Percentiles rank a stretch among this genome's conserved stretches.
phyloP scores from a whole-genome alignment of 1,284 basidiomycete species.

The Fistulina hepatica region DNA sequence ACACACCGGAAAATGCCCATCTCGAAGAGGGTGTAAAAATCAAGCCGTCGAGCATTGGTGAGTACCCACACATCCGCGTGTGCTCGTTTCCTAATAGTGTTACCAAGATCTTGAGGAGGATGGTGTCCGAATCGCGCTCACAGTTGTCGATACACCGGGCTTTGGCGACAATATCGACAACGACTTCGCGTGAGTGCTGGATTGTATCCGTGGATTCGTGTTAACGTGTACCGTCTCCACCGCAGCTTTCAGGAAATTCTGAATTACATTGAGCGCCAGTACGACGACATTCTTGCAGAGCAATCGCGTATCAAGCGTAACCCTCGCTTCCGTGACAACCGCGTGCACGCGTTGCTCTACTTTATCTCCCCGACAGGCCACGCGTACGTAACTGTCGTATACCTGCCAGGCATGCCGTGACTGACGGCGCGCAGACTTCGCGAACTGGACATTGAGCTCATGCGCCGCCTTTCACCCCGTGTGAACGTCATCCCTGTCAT shows the following conservation, averaged over 20 bases:
- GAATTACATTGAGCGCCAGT: conserved; percentile 92
- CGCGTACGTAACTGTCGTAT: conserved; percentile 30
- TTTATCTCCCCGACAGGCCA: conserved; percentile 79
- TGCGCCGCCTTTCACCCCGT: conserved; percentile 85
- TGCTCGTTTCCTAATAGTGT: not conserved
- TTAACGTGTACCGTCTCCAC: conserved; percentile 6
- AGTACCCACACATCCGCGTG: conserved; percentile 22
- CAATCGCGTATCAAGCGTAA: conserved; percentile 99
- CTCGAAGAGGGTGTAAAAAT: conserved; percentile 84
- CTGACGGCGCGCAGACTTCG: conserved; percentile 48
- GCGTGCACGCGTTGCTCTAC: conserved; percentile 90
- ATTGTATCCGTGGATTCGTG: conserved; percentile 7
- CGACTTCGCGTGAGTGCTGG: conserved; percentile 70
- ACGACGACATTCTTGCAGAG: conserved; percentile 96
- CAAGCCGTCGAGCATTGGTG: conserved; percentile 86
- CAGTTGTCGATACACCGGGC: conserved; percentile 95
- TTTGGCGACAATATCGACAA: conserved; percentile 98
- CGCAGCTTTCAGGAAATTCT: conserved; percentile 88
- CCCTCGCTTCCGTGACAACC: conserved; percentile 93
- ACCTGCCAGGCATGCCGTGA: conserved; percentile 1
- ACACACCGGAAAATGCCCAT: conserved; percentile 74
- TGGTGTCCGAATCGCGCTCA: conserved; percentile 89
- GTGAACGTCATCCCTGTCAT: conserved; percentile 99
- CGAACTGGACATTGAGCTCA: conserved; percentile 96
- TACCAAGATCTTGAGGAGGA: conserved; percentile 91